phyloP scores from a whole-genome alignment of 768 basidiomycete species.

The Leccinum ochraceum region DNA sequence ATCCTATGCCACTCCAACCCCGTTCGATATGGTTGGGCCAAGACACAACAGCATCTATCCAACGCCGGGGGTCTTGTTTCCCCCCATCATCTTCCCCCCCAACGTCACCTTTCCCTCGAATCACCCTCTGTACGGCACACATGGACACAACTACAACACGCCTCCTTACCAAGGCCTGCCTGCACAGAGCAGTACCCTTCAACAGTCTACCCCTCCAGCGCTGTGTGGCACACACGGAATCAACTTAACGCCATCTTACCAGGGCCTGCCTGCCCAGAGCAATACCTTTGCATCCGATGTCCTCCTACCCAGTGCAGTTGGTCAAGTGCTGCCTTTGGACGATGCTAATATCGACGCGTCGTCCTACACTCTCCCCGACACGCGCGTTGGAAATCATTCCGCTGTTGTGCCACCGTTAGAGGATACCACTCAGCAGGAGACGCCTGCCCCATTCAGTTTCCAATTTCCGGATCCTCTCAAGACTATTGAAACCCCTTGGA shows the following conservation, averaged over 20 bases:
- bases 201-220: no score
- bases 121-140: background rate
- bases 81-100: background rate
- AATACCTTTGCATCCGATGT: background rate
- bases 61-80: background rate
- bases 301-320: background rate
- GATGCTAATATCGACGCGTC: background rate
- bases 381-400: background rate
- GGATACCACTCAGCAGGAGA: background rate
- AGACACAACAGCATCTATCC: background rate
- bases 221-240: no score
- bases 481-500: background rate
- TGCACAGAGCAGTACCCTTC: background rate
- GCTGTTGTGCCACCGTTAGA: background rate
- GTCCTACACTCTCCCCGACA: background rate
- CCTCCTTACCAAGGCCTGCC: no score
- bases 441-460: background rate
- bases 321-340: background rate
- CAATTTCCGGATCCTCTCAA: background rate
- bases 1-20: background rate
- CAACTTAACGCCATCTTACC: no score
- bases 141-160: no score
- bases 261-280: no score
- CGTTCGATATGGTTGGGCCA: background rate
- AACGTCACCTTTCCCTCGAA: background rate